phyloP scores from a whole-genome alignment of 257 asterid species.

The Catharanthus roseus region DNA sequence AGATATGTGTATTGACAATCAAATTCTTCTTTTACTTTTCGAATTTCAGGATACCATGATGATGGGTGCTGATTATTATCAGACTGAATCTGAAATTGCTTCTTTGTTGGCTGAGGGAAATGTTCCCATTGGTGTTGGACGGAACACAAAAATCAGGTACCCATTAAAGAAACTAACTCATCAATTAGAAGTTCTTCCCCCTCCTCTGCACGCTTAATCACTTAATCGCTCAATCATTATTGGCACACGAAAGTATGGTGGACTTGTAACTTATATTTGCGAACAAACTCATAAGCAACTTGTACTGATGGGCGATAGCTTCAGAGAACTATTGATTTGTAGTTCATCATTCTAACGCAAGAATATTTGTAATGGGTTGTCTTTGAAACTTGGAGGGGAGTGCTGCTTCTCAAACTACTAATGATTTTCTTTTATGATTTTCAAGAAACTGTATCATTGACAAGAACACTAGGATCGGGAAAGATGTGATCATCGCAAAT shows the following conservation, averaged over 20 bases:
- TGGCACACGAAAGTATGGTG: background rate
- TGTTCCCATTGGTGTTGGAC: slow-evolving; percentile 89
- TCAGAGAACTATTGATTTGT: background rate
- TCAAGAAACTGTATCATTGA: slow-evolving; percentile 83
- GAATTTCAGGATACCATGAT: slow-evolving; percentile 80
- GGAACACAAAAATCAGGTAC: slow-evolving; percentile 75
- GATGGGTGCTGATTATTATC: slow-evolving; percentile 97
- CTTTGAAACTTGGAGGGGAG: background rate
- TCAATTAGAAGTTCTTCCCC: no score
- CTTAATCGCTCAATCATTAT: background rate
- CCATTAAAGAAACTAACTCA: background rate
- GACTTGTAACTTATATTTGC: background rate
- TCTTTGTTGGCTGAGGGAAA: slow-evolving; percentile 67
- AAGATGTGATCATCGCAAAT: slow-evolving; percentile 69
- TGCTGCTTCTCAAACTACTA: slow-evolving; percentile 8
- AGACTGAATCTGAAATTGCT: slow-evolving; percentile 86
- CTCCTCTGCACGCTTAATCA: background rate
- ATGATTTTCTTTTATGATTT: slow-evolving; percentile 16
- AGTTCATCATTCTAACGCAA: background rate
- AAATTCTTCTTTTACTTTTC: background rate
- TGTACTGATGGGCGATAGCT: background rate
- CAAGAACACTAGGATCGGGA: slow-evolving; percentile 94
- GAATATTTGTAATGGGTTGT: background rate
- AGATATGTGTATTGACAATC: background rate
- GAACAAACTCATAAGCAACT: background rate